Conservation (phyloP, 75 land plant genomes). For the Picea glauca region DNA sequence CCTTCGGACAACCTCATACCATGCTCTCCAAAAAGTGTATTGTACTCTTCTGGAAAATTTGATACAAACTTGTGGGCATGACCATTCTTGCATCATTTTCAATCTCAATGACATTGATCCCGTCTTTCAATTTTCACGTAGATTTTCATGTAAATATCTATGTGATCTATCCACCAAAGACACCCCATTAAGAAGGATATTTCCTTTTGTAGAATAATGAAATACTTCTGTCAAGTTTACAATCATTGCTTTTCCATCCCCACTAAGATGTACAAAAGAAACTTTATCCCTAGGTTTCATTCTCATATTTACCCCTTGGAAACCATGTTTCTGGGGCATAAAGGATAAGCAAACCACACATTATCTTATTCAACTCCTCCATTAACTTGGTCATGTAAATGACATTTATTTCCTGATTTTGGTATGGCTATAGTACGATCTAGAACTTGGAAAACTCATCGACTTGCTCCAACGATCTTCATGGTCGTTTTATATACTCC, state of each 20-base stretch:
- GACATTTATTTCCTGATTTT: slow-evolving; percentile 66
- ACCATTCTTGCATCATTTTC: no score
- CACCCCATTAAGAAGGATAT: slow-evolving; percentile 75
- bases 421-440: slow-evolving; percentile 88
- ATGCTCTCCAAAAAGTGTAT: no score
- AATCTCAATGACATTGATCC: no score
- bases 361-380: slow-evolving; percentile 87
- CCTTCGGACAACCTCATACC: no score
- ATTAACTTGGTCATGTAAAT: slow-evolving; percentile 64
- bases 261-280: slow-evolving; percentile 96
- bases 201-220: slow-evolving; percentile 86
- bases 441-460: slow-evolving; percentile 93
- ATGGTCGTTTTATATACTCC: no score
- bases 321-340: slow-evolving; percentile 85
- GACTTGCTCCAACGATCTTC: slow-evolving; percentile 84
- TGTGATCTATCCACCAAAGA: slow-evolving; percentile 82
- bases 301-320: slow-evolving; percentile 86
- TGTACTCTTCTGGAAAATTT: no score
- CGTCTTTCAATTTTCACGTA: no score
- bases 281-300: slow-evolving; percentile 88
- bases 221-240: slow-evolving; percentile 93
- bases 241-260: slow-evolving; percentile 98
- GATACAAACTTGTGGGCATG: no score
- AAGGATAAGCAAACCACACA: slow-evolving; percentile 99
- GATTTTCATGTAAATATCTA: slow-evolving; percentile 72